phyloP scores from a whole-genome alignment of 257 asterid species.

The Solanum bukasovii region DNA sequence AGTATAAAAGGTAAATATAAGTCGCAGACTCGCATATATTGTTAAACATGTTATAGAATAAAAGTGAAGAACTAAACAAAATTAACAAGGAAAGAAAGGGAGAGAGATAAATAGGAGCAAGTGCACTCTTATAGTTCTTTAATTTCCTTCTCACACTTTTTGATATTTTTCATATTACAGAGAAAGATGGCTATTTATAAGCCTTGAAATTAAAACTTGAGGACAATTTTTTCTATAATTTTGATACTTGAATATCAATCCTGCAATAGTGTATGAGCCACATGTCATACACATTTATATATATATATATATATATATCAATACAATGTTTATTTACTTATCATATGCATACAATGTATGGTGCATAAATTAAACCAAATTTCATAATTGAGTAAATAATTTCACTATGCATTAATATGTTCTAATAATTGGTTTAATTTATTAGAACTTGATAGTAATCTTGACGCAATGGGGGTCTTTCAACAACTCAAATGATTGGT shows the following conservation, averaged over 20 bases:
- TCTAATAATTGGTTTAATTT: background rate
- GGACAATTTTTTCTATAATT: background rate
- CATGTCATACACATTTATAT: background rate
- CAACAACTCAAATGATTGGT: constrained; percentile 37
- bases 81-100: too few relatives aligned
- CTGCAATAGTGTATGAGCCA: background rate
- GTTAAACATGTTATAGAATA: background rate
- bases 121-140: too few relatives aligned
- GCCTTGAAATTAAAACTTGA: background rate
- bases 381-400: background rate
- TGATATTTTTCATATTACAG: too few relatives aligned
- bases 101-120: too few relatives aligned
- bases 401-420: background rate
- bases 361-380: background rate
- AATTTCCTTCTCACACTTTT: too few relatives aligned
- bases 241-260: background rate
- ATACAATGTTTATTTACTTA: too few relatives aligned
- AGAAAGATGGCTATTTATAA: background rate
- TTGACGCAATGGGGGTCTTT: constrained; percentile 37
- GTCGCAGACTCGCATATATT: background rate
- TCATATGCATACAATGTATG: background rate
- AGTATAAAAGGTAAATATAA: background rate
- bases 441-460: constrained; percentile 41
- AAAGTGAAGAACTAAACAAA: background rate
- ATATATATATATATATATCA: too few relatives aligned